Conservation (phyloP, 805 yeast genomes). For the Saturnispora galanensis region DNA sequence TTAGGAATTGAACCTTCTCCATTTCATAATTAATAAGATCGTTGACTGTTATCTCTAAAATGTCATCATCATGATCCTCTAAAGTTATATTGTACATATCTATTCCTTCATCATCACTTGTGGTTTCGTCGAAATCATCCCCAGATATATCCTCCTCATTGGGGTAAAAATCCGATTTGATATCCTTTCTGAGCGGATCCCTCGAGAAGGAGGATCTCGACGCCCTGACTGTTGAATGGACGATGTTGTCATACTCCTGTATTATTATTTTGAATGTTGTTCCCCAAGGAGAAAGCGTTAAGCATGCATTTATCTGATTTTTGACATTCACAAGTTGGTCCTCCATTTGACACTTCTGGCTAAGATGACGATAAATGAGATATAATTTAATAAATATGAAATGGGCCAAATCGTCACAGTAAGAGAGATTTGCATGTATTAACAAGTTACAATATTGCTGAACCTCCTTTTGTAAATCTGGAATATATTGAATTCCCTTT, state of each 20-base stretch:
- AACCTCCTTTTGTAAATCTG: conserved; percentile 1
- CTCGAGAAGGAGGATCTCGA: too few species aligned
- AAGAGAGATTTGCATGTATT: conserved; percentile 1
- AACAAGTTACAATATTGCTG: not conserved
- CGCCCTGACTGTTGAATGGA: too few species aligned
- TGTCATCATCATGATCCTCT: not conserved
- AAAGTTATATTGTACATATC: not conserved
- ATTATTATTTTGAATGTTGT: not conserved
- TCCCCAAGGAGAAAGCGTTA: not conserved
- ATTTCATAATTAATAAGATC: conserved; percentile 2
- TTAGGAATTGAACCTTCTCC: conserved; percentile 5
- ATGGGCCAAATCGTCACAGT: conserved; percentile 6
- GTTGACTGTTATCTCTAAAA: not conserved
- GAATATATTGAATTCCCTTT: not conserved
- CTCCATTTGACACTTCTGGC: not conserved
- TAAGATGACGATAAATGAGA: not conserved
- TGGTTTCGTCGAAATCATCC: conserved; percentile 15
- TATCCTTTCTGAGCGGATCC: not conserved
- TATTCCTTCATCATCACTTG: conserved; percentile 15
- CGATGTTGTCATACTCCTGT: not conserved
- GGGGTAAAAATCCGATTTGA: not conserved
- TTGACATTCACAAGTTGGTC: not conserved
- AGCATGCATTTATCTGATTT: not conserved
- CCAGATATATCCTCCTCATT: conserved; percentile 12
- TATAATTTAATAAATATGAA: not conserved